These are phyloP conservation scores for Boletus chippewaensis DNA, from an alignment of 1,284 basidiomycete species.

Conservation along the genomic window DNA sequence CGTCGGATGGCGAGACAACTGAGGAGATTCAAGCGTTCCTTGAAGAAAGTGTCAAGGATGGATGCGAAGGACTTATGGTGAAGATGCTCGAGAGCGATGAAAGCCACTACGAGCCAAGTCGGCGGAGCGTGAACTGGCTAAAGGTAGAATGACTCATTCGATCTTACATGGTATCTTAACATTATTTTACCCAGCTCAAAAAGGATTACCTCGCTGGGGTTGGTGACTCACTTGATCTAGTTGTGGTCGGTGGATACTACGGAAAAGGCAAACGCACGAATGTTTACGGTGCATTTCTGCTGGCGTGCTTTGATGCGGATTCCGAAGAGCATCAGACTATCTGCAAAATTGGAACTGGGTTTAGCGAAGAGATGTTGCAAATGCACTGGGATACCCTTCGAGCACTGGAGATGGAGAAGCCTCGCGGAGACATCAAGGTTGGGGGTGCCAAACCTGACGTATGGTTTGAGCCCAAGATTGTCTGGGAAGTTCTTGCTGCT, in stretches of 20 bases:
- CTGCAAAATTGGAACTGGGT: conserved; percentile 99
- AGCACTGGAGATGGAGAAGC: conserved; percentile 64
- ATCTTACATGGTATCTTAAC: conserved; percentile 4
- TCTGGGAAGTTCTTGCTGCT: conserved; percentile 98
- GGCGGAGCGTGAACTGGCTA: conserved; percentile 95
- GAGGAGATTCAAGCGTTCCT: conserved; percentile 96
- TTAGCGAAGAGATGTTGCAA: conserved; percentile 86
- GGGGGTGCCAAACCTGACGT: conserved; percentile 91
- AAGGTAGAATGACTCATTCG: conserved; percentile 54
- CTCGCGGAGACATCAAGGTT: conserved; percentile 73
- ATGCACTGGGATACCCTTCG: conserved; percentile 80
- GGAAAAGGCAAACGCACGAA: conserved; percentile 98
- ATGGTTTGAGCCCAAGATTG: conserved; percentile 92
- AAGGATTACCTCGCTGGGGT: conserved; percentile 97
- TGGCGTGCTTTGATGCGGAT: conserved; percentile 91
- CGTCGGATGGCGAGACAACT: conserved; percentile 81
- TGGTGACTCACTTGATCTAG: conserved; percentile 95
- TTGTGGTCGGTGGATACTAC: conserved; percentile 94
- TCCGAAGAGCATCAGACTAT: conserved; percentile 91
- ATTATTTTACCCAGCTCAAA: conserved; percentile 62
- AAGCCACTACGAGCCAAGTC: conserved; percentile 92
- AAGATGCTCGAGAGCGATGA: conserved; percentile 93
- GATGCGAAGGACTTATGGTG: conserved; percentile 98
- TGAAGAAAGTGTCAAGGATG: conserved; percentile 94
- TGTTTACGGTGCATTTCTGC: conserved; percentile 92